Conservation (phyloP, 108 stramenopile genomes). For the Cylindrotheca fusiformis region DNA sequence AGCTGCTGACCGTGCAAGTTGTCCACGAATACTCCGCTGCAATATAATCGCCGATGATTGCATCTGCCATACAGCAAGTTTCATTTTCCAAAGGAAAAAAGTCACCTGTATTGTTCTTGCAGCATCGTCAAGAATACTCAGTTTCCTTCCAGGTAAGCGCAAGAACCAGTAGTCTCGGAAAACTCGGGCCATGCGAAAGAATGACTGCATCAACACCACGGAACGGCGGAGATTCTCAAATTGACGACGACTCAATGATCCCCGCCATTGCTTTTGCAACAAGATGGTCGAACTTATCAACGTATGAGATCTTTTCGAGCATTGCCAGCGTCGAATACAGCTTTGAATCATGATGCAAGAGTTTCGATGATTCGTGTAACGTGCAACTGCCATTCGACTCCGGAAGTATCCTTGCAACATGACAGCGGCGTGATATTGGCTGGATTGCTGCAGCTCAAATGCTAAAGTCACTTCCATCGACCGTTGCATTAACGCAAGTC, state of each 20-base stretch:
- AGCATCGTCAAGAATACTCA: slow-evolving; percentile 2
- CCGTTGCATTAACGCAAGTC: neutral
- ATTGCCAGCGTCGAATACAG: neutral
- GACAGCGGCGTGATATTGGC: neutral
- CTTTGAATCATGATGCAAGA: slow-evolving; percentile 1
- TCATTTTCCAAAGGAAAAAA: slow-evolving; percentile 26
- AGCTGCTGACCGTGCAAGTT: slow-evolving; percentile 22
- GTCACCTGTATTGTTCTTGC: slow-evolving; percentile 20
- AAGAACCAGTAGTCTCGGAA: slow-evolving; percentile 4
- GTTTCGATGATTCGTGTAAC: neutral
- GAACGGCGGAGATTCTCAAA: neutral
- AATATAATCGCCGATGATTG: slow-evolving; percentile 26
- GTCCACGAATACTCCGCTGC: slow-evolving; percentile 22
- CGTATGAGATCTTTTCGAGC: neutral
- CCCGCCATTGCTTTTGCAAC: slow-evolving; percentile 4
- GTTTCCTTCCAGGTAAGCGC: neutral
- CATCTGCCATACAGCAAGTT: slow-evolving; percentile 12
- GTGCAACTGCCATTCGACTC: neutral
- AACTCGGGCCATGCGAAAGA: neutral
- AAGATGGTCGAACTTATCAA: neutral
- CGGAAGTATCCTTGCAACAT: neutral
- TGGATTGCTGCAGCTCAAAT: neutral
- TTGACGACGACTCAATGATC: neutral
- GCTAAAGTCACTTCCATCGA: neutral
- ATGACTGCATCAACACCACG: slow-evolving; percentile 14